phyloP scores from a whole-genome alignment of 2,329 filamentous ascomycete species.

The Aspergillus sojae region DNA sequence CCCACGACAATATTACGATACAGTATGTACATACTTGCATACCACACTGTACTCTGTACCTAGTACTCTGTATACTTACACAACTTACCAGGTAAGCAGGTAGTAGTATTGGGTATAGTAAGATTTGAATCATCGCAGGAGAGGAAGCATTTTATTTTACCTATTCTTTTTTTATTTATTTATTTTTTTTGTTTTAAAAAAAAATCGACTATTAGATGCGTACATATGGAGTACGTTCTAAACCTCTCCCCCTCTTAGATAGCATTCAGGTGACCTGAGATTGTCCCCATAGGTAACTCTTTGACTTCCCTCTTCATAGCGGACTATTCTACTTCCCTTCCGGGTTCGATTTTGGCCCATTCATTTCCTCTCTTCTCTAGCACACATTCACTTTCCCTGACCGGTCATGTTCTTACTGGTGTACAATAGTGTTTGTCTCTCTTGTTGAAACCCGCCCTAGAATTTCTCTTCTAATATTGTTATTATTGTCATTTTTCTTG shows the following conservation, averaged over 20 bases:
- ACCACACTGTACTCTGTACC: background rate
- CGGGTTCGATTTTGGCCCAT: constrained; percentile 20
- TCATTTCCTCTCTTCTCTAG: constrained; percentile 7
- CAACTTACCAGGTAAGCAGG: too few relatives aligned
- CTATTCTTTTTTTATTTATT: background rate
- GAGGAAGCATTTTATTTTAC: background rate
- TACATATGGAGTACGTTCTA: background rate
- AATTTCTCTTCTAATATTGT: background rate
- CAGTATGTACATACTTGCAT: background rate
- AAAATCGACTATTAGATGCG: background rate
- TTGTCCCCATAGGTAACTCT: background rate
- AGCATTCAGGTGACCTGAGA: background rate
- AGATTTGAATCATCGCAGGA: background rate
- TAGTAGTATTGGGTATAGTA: background rate
- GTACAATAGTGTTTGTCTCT: background rate
- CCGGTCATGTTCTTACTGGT: background rate
- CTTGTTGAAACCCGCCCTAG: background rate
- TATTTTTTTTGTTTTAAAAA: background rate
- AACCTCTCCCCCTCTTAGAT: background rate
- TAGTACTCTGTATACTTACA: too few relatives aligned
- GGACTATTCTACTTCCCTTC: constrained; percentile 31
- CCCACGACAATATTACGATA: background rate
- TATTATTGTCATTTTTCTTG: background rate
- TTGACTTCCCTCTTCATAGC: constrained; percentile 8
- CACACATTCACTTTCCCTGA: constrained; percentile 9